These are phyloP conservation scores for Colletotrichum paranaense DNA, from an alignment of 2,329 filamentous ascomycete species.

Conservation along the genomic window DNA sequence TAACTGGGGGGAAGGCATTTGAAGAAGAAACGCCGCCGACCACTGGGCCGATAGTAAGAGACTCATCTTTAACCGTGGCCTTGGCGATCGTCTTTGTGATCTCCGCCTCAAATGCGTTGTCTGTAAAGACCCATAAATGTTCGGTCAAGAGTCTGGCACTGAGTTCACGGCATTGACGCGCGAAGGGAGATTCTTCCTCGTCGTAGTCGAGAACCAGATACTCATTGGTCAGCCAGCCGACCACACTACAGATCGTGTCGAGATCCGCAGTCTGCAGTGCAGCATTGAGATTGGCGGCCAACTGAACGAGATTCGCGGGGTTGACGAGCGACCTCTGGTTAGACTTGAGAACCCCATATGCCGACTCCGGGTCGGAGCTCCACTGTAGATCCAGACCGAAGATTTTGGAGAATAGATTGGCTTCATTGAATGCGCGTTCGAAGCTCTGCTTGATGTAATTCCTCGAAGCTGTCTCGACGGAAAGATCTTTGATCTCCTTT, in stretches of 20 bases:
- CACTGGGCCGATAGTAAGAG: conserved; percentile 62
- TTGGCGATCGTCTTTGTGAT: conserved; percentile 65
- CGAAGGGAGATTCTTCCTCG: conserved; percentile 65
- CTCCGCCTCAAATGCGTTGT: conserved; percentile 65
- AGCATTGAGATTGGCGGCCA: conserved; percentile 62
- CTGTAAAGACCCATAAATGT: conserved; percentile 68
- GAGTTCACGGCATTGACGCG: conserved; percentile 65
- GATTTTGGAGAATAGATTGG: conserved; percentile 63
- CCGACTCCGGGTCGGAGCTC: conserved; percentile 60
- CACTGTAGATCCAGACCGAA: conserved; percentile 67
- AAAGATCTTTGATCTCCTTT: conserved; percentile 60
- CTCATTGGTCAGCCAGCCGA: conserved; percentile 69
- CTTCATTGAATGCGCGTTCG: conserved; percentile 67
- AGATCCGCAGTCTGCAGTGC: conserved; percentile 60
- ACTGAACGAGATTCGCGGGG: conserved; percentile 63
- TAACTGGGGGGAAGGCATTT: conserved; percentile 69
- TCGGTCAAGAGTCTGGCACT: conserved; percentile 67
- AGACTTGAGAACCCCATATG: conserved; percentile 60
- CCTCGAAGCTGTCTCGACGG: conserved; percentile 65
- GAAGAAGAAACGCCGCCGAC: conserved; percentile 62
- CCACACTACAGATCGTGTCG: conserved; percentile 63
- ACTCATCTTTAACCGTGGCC: conserved; percentile 57
- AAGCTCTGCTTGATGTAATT: conserved; percentile 71
- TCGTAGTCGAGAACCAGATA: conserved; percentile 67
- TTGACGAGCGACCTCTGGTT: conserved; percentile 64